Conservation (phyloP, 2,329 filamentous ascomycete genomes). For the Macroventuria anomochaeta region DNA sequence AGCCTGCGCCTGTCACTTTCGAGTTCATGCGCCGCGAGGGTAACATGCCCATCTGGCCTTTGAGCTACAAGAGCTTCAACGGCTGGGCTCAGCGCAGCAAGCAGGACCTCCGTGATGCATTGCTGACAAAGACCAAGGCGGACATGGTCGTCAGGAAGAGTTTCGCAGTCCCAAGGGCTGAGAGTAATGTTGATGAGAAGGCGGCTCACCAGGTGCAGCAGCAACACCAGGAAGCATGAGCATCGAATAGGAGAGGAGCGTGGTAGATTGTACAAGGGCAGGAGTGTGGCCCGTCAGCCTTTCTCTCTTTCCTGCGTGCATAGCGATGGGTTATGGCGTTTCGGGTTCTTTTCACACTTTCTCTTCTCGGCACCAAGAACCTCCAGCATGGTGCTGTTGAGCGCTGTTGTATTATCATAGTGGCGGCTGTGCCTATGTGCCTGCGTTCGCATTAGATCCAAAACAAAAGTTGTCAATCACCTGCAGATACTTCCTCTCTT, state of each 20-base stretch:
- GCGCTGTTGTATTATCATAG: constrained; percentile 3
- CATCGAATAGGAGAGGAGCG: not conserved
- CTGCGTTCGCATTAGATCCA: constrained; percentile 7
- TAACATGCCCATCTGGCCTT: constrained; percentile 65
- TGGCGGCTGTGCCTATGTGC: constrained; percentile 10
- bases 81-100: constrained; percentile 48
- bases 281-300: not conserved
- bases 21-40: constrained; percentile 59
- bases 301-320: constrained; percentile 18
- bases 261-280: constrained; percentile 8
- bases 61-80: constrained; percentile 53
- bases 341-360: not conserved
- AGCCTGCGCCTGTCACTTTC: constrained; percentile 57
- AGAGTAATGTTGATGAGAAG: constrained; percentile 35
- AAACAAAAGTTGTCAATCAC: constrained; percentile 9
- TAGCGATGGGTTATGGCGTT: constrained; percentile 17
- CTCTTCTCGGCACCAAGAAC: not conserved
- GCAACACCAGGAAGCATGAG: constrained; percentile 18
- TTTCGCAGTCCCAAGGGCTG: constrained; percentile 27
- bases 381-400: constrained; percentile 9
- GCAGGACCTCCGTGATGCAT: constrained; percentile 52
- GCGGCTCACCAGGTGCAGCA: constrained; percentile 22
- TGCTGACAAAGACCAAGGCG: constrained; percentile 51
- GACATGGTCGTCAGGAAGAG: constrained; percentile 46
- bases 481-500: not conserved